A percentile compares a stretch with the other conserved stretches of the same genome.
Conservation (phyloP, 306 rosid genomes). For the Acacia crassicarpa region DNA sequence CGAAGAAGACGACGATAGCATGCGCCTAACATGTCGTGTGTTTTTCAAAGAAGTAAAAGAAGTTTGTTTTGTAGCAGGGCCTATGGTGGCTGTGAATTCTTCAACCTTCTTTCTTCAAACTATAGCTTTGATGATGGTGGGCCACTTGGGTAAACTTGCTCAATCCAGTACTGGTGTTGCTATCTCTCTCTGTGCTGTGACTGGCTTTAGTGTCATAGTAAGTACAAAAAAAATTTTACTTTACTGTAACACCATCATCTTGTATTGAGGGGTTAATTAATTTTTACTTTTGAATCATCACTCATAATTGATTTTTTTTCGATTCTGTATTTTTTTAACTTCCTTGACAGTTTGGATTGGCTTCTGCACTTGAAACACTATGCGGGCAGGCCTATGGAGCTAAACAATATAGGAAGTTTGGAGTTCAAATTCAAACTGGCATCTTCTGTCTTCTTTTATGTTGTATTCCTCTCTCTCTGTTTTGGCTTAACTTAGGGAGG, state of each 20-base stretch:
- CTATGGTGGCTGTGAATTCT: background rate
- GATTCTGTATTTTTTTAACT: conserved; percentile 13
- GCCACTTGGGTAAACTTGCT: conserved; percentile 62
- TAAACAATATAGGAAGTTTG: background rate
- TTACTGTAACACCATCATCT: background rate
- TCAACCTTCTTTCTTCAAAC: conserved; percentile 33
- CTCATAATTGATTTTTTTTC: conserved; percentile 20
- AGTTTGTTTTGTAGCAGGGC: background rate
- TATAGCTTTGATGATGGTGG: conserved; percentile 56
- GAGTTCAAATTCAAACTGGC: background rate
- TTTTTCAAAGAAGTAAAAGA: background rate
- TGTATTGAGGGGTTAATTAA: background rate
- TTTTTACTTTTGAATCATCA: background rate
- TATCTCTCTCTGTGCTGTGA: conserved; percentile 50
- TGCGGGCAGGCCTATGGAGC: background rate
- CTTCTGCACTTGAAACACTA: background rate
- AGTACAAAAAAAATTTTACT: conserved; percentile 16
- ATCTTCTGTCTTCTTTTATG: conserved; percentile 24
- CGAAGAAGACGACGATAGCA: background rate
- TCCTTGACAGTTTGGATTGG: conserved; percentile 44
- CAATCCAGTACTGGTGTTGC: conserved; percentile 66
- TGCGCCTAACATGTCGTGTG: background rate
- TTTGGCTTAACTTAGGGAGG: conserved; percentile 63
- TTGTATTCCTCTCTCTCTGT: conserved; percentile 57
- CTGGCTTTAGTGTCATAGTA: conserved; percentile 63